Base-by-base conservation (phyloP, 2,329 filamentous ascomycete genomes). In the Aquanectria penicillioides region DNA sequence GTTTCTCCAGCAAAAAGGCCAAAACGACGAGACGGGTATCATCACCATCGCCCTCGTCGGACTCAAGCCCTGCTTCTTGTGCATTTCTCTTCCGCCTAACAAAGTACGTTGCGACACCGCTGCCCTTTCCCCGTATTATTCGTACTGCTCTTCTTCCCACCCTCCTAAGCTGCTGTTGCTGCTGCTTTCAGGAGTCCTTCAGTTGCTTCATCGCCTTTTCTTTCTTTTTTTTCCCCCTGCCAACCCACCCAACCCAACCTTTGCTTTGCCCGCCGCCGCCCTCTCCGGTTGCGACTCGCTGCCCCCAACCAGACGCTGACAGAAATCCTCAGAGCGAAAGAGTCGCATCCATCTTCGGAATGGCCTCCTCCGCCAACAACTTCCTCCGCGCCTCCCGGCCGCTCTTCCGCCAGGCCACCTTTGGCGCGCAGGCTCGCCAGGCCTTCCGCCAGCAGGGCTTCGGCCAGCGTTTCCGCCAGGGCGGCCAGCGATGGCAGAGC, bases 401-500 rank as follows among this genome's bases (percentile, higher is more conserved):
- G 48, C 73, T 81, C 67, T 82, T 87, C 80, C 81, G 81, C 72
- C 81, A 84, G 73, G 78, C 74, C 74, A 82, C 81, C 69, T 80
- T 78, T 74, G 81, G 75, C 68, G 71, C 80, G 75, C 81, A 84
- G 76, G 78, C 84, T 77, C 81, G 83, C 69, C 76, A 83, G 78
- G 75, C 83, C 78, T 83, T 86, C 81, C 78, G 77, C 62, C 63
- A 74, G 43, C 71, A 75, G 62, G 64, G 66, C 68, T 78, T 80
- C 72, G 77, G 77, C 62, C 73, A 77, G 66, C 76, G 77, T 67
- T 76, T 78, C 74, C 73, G 74, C 61, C 72, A 74, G 72, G 63
- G 69, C 52, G 67, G 74, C 67, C 71, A 74, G 67, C 86, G 92
- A 75, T 93, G 86, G 77, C 88, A 92, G 79, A 92, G 88, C 77